Percentiles rank a stretch among this genome's conserved stretches.
These are phyloP conservation scores for Metarhizium humberi DNA, from an alignment of 2,329 filamentous ascomycete species.

Conservation along the genomic window DNA sequence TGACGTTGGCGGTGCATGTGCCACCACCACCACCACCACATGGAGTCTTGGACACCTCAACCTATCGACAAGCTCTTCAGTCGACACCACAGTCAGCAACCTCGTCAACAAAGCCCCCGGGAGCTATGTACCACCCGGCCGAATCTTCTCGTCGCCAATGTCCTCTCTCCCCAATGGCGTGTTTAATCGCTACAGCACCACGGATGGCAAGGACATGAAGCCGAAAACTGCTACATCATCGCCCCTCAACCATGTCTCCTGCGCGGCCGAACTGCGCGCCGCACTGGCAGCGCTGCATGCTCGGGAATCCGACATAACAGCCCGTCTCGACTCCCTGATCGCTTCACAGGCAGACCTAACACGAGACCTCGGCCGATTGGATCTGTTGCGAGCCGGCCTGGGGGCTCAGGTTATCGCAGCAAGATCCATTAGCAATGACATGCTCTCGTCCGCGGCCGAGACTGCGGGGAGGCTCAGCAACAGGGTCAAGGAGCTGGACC, in stretches of 20 bases:
- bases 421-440: constrained; percentile 75
- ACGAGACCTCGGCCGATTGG: constrained; percentile 77
- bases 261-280: constrained; percentile 69
- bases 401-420: constrained; percentile 80
- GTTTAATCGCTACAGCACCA: constrained; percentile 21
- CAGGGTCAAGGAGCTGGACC: constrained; percentile 78
- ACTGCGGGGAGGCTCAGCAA: constrained; percentile 80
- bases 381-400: constrained; percentile 79
- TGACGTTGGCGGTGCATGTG: neutral
- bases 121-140: constrained; percentile 33
- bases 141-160: constrained; percentile 33
- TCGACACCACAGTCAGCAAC: neutral
- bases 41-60: neutral
- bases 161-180: constrained; percentile 37
- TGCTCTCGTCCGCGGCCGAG: constrained; percentile 77
- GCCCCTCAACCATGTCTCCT: constrained; percentile 59
- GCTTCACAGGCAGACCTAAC: constrained; percentile 79
- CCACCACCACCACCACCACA: neutral
- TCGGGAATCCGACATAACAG: constrained; percentile 66
- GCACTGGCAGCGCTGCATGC: constrained; percentile 66
- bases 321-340: constrained; percentile 66
- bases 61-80: neutral
- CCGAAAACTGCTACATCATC: constrained; percentile 14
- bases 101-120: constrained; percentile 11
- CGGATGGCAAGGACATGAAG: constrained; percentile 19